Conservation (phyloP, 208 protist genomes). For the Crithidia mellificae region DNA sequence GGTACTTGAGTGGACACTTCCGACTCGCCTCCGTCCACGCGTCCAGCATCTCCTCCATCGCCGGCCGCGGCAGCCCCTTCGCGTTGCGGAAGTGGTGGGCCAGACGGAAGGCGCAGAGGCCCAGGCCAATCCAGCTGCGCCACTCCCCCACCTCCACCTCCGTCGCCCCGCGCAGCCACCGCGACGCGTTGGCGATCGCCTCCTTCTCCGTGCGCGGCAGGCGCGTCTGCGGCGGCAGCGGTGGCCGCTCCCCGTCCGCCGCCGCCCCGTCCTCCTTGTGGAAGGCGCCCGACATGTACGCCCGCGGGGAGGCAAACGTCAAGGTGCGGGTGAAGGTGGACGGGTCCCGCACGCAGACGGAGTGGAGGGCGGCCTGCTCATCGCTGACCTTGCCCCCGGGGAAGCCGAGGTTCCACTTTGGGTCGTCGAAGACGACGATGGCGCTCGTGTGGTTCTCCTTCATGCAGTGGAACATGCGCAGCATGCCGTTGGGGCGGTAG, state of each 20-base stretch:
- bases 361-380: constrained; percentile 75
- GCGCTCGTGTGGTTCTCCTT: constrained; percentile 90
- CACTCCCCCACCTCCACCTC: constrained; percentile 81
- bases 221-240: constrained; percentile 33
- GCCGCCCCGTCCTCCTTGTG: constrained; percentile 15
- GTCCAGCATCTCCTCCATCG: constrained; percentile 81
- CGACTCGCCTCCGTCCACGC: constrained; percentile 82
- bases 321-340: constrained; percentile 71
- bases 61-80: constrained; percentile 45
- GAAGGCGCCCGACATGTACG: neutral
- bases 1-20: constrained; percentile 72
- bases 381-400: constrained; percentile 60
- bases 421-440: constrained; percentile 76
- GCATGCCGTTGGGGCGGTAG: constrained; percentile 83
- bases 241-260: constrained; percentile 8
- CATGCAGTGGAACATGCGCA: constrained; percentile 88
- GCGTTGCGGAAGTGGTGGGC: constrained; percentile 80
- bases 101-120: constrained; percentile 73
- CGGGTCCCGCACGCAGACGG: constrained; percentile 66
- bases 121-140: constrained; percentile 79
- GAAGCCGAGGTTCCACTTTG: constrained; percentile 82
- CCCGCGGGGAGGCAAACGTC: constrained; percentile 56
- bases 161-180: constrained; percentile 67
- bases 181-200: constrained; percentile 64
- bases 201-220: constrained; percentile 76